Percentiles rank a stretch among this genome's conserved stretches.
Conservation (phyloP, 805 yeast genomes). For the Komagataella kurtzmanii region DNA sequence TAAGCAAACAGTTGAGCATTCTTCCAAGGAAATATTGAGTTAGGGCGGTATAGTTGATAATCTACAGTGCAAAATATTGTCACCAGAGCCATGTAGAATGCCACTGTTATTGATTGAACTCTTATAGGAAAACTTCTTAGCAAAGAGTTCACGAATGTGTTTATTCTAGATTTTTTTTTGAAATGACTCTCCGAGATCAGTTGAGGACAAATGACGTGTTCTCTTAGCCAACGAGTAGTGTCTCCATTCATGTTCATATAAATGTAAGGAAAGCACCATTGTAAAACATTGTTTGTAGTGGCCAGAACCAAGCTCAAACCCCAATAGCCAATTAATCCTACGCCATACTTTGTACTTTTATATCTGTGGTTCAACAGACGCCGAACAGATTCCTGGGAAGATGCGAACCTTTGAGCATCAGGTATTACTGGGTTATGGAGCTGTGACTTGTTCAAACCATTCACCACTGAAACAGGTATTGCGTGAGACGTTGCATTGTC, state of each 20-base stretch:
- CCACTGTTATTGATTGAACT: background rate
- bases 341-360: background rate
- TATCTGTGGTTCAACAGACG: background rate
- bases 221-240: background rate
- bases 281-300: background rate
- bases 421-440: background rate
- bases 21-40: background rate
- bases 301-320: background rate
- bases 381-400: background rate
- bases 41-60: background rate
- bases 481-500: background rate
- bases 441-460: background rate
- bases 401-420: background rate
- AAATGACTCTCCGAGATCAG: background rate
- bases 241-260: background rate
- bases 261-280: background rate
- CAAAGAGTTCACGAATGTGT: background rate
- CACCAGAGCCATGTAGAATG: background rate
- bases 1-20: constrained; percentile 17
- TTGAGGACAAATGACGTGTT: background rate
- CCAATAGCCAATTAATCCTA: background rate
- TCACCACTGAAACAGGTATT: background rate
- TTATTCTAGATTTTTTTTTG: background rate
- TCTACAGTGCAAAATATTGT: background rate
- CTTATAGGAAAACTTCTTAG: background rate